phyloP scores from a whole-genome alignment of 2,329 filamentous ascomycete genomes.

The Myriosclerotinia curreyana region DNA sequence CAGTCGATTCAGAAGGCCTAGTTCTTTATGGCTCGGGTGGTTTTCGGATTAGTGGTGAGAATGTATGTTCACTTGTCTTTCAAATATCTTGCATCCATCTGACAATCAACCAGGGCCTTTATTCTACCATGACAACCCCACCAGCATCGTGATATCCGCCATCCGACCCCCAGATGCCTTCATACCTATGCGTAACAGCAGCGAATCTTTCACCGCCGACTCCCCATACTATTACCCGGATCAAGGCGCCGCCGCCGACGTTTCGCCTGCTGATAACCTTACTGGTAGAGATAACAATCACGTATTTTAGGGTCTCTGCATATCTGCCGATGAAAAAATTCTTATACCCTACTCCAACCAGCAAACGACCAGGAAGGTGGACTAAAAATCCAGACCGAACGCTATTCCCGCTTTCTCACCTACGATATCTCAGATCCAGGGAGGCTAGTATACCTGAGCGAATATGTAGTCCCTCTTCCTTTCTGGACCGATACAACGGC shows the following conservation, averaged over 20 bases:
- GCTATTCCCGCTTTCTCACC: slow-evolving; percentile 59
- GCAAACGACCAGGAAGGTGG: slow-evolving; percentile 62
- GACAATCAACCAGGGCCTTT: slow-evolving; percentile 49
- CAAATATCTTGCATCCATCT: neutral
- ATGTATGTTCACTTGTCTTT: slow-evolving; percentile 37
- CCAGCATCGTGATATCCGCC: slow-evolving; percentile 59
- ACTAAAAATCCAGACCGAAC: slow-evolving; percentile 50
- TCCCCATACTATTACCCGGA: slow-evolving; percentile 58
- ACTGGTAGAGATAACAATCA: slow-evolving; percentile 69
- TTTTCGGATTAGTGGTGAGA: slow-evolving; percentile 66
- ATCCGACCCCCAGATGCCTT: slow-evolving; percentile 63
- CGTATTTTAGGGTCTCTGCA: slow-evolving; percentile 68
- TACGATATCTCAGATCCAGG: slow-evolving; percentile 55
- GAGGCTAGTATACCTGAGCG: slow-evolving; percentile 50
- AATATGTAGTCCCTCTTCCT: slow-evolving; percentile 66
- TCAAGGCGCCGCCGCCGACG: slow-evolving; percentile 41
- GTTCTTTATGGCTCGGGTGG: slow-evolving; percentile 56
- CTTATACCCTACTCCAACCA: slow-evolving; percentile 65
- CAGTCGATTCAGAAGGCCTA: slow-evolving; percentile 65
- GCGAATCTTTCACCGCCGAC: slow-evolving; percentile 60
- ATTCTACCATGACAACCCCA: slow-evolving; percentile 61
- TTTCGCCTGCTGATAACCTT: slow-evolving; percentile 54
- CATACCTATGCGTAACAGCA: slow-evolving; percentile 61
- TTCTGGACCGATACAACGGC: slow-evolving; percentile 50
- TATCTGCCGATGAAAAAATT: slow-evolving; percentile 59